These are phyloP conservation scores for Odonthalia washingtoniensis DNA, from an alignment of 31 red algal species.

Conservation along the genomic window DNA sequence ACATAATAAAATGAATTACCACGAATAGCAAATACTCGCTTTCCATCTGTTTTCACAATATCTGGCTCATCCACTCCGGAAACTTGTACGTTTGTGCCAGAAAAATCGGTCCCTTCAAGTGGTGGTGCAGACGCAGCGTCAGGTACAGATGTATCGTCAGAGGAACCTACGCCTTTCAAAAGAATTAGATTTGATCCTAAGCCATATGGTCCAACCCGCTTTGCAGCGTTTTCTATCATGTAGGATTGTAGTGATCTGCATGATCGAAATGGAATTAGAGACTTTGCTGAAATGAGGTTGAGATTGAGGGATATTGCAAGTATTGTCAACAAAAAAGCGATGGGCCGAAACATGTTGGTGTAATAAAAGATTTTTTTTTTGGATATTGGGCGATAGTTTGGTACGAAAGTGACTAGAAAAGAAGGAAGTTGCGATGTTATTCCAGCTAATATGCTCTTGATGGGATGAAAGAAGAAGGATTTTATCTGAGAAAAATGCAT, in stretches of 20 bases:
- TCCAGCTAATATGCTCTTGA: too few species aligned
- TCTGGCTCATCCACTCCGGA: conserved; percentile 54
- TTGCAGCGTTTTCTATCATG: conserved; percentile 23
- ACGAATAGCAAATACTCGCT: conserved; percentile 33
- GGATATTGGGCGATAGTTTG: background rate
- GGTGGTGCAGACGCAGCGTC: background rate
- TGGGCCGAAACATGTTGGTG: background rate
- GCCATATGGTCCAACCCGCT: conserved; percentile 40
- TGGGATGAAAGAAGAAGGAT: too few species aligned
- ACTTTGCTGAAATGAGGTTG: background rate
- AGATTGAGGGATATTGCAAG: background rate
- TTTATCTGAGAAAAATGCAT: too few species aligned
- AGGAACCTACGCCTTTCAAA: background rate
- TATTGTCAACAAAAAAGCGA: background rate
- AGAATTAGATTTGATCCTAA: background rate
- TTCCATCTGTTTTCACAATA: conserved; percentile 54
- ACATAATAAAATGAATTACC: conserved; percentile 17
- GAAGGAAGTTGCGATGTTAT: too few species aligned
- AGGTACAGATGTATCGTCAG: background rate
- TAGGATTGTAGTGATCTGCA: conserved; percentile 3
- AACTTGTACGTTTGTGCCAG: conserved; percentile 60
- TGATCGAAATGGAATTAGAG: background rate
- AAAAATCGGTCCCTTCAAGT: conserved; percentile 23
- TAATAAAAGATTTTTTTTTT: background rate
- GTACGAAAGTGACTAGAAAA: too few species aligned